Conservation (phyloP, 257 asterid species). For the Leonotis leonurus region DNA sequence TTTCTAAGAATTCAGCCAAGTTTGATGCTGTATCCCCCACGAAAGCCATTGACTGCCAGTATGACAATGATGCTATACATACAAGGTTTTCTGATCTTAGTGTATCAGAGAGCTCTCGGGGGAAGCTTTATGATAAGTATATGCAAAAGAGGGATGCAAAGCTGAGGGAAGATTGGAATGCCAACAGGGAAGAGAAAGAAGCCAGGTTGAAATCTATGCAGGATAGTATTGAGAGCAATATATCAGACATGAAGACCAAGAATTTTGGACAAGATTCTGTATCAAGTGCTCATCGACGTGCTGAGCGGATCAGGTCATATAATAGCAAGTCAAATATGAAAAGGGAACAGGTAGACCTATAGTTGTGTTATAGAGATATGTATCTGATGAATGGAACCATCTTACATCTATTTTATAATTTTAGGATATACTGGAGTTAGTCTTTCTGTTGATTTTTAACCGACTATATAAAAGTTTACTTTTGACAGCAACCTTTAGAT, state of each 20-base stretch:
- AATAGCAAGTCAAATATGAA: conserved; percentile 45
- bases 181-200: conserved; percentile 78
- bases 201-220: conserved; percentile 79
- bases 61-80: conserved; percentile 31
- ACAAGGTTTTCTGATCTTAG: conserved; percentile 45
- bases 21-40: conserved; percentile 18
- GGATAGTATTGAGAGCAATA: conserved; percentile 75
- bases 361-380: conserved; percentile 14
- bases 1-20: conserved; percentile 36
- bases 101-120: conserved; percentile 63
- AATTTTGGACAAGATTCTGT: conserved; percentile 44
- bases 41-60: conserved; percentile 31
- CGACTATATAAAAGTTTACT: conserved; percentile 43
- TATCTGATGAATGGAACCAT: conserved; percentile 6
- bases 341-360: conserved; percentile 67
- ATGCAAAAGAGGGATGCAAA: conserved; percentile 88
- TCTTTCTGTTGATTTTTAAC: conserved; percentile 38
- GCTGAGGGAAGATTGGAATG: conserved; percentile 82
- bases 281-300: conserved; percentile 42
- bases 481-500: conserved; percentile 65
- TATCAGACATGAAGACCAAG: conserved; percentile 77
- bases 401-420: conserved; percentile 4
- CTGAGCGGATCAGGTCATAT: conserved; percentile 73
- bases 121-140: conserved; percentile 63
- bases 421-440: conserved; percentile 9